These are phyloP conservation scores for Exidia glandulosa DNA, from an alignment of 768 basidiomycete species.

Conservation along the genomic window DNA sequence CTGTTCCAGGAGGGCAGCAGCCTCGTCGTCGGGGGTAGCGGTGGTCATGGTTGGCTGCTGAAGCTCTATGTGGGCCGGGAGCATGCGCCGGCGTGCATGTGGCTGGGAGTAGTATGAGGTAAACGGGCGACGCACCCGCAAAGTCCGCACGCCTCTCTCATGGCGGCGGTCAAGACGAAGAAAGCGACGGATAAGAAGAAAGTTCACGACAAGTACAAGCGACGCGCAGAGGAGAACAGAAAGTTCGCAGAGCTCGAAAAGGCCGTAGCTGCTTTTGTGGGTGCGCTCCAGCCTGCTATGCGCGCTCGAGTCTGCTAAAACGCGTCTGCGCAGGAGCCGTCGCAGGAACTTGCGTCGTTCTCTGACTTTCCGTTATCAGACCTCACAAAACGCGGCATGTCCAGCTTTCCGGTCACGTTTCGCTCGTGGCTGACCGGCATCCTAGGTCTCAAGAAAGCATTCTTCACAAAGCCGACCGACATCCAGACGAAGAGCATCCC, in stretches of 20 bases:
- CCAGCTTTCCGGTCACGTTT: neutral
- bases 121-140: neutral
- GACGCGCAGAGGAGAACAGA: constrained; percentile 10
- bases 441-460: constrained; percentile 74
- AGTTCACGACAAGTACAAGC: neutral
- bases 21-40: neutral
- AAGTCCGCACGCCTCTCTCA: neutral
- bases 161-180: neutral
- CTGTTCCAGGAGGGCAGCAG: neutral
- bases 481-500: constrained; percentile 56
- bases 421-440: neutral
- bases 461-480: constrained; percentile 80
- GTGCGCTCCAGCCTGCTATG: constrained; percentile 9
- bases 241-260: constrained; percentile 21
- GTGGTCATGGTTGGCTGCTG: neutral
- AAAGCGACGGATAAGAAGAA: neutral
- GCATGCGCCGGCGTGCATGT: neutral
- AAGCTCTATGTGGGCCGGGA: neutral
- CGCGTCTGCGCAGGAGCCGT: constrained; percentile 33
- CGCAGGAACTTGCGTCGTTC: constrained; percentile 46
- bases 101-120: neutral
- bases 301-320: neutral
- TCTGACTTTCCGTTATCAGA: constrained; percentile 69
- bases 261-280: constrained; percentile 21
- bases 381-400: constrained; percentile 57